Evolutionary conservation across 2,329 filamentous ascomycete genomes (phyloP), one percentile per base, ranked within the genome.

Genomic region (Rhinocladiella mackenziei): DNA sequence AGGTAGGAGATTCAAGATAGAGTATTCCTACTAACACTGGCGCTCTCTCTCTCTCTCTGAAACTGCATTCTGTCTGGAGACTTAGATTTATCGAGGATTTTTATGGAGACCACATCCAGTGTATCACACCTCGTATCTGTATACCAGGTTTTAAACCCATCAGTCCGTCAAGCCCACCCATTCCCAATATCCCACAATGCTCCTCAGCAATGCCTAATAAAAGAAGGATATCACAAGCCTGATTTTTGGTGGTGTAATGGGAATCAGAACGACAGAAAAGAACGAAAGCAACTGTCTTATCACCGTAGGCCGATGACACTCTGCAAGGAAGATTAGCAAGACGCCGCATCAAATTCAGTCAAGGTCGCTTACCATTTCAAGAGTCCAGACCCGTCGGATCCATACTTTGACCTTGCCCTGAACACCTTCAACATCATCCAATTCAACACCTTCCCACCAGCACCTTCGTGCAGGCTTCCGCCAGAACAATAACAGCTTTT

Each of bases 401-500:
- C 92, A 98, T 46, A 98, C 89, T 70, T 98, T 98, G 56, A 98
- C 75, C 64, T 83, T 87, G 39, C 89, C 91, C 39, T 94, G 81
- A 5, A 97, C 84, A 10, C 92, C 92, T 38, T 94, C 88, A 9
- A 98, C 86, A 54, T 86, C 76, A 13, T 92, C 80, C 32, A 98
- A 74, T 65, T 97, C 89, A 26, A 98, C 85, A 17, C 92, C 92
- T 65, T 98, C 92, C 92, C 92, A 98, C 92, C 92, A 98, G 73
- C 92, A 98, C 64, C 92, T 79, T 50, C 92, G 76, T 10, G 92
- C 92, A 11, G 92, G 92, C 69, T 98, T 98, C 55, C 92, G 80
- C 92, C 92, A 98, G 73, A 98, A 98, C 3, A 98, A 76, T 10
- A 98, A 76, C 34, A 98, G 77, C 70, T 98, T 98, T 67, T 98